phyloP scores from a whole-genome alignment of 352 stramenopile species.

The Globisporangium rhizosaccharum region DNA sequence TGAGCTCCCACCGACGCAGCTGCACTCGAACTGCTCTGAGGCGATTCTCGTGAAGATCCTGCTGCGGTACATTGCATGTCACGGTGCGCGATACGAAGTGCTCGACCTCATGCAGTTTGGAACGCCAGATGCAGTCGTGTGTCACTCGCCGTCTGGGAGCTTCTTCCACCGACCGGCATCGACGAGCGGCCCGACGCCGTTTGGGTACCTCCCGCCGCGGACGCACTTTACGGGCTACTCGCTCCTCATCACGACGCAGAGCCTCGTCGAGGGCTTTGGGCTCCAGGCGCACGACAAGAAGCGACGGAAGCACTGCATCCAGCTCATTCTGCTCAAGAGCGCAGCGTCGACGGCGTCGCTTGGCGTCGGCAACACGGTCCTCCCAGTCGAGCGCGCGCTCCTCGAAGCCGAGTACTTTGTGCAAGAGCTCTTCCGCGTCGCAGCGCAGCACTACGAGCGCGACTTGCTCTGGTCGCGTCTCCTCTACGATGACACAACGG shows the following conservation, averaged over 20 bases:
- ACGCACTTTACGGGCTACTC: constrained; percentile 49
- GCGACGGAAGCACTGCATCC: constrained; percentile 57
- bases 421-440: constrained; percentile 72
- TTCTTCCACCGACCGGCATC: constrained; percentile 67
- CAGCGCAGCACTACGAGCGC: constrained; percentile 77
- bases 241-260: constrained; percentile 73
- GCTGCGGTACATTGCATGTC: constrained; percentile 81
- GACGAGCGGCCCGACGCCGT: constrained; percentile 19
- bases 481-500: constrained; percentile 59
- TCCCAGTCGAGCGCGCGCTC: constrained; percentile 61
- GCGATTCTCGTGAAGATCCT: constrained; percentile 75
- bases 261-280: constrained; percentile 28
- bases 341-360: constrained; percentile 19
- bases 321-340: constrained; percentile 64
- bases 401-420: constrained; percentile 73
- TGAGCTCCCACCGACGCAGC: constrained; percentile 43
- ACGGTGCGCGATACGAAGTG: constrained; percentile 75
- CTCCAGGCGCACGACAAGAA: constrained; percentile 33
- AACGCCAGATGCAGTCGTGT: constrained; percentile 77
- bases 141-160: constrained; percentile 63
- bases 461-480: constrained; percentile 83
- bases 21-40: constrained; percentile 68
- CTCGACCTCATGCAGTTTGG: constrained; percentile 81
- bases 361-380: constrained; percentile 41
- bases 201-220: constrained; percentile 14